phyloP scores from a whole-genome alignment of 768 basidiomycete genomes.

The Phylloporus sp. region DNA sequence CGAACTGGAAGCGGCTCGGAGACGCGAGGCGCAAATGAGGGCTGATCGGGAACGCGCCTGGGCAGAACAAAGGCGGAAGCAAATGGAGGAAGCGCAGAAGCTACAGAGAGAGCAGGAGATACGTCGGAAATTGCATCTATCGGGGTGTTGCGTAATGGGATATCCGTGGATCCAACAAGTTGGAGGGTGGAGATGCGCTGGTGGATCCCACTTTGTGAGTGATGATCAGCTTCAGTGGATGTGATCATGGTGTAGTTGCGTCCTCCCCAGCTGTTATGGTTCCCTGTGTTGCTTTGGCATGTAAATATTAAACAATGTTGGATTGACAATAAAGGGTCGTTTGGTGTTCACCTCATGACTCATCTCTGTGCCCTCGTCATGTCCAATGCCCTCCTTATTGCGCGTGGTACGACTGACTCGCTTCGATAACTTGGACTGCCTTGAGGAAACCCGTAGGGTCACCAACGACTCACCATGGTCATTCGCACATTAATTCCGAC shows the following conservation, averaged over 20 bases:
- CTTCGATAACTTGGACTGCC: too few relatives aligned
- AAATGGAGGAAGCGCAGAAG: slow-evolving; percentile 9
- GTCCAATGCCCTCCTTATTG: too few relatives aligned
- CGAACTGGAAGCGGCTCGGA: slow-evolving; percentile 25
- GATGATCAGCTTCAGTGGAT: slow-evolving; percentile 25
- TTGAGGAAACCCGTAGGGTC: too few relatives aligned
- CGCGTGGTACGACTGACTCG: too few relatives aligned
- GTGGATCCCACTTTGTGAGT: slow-evolving; percentile 41
- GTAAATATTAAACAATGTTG: too few relatives aligned
- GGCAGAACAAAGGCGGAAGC: slow-evolving; percentile 30
- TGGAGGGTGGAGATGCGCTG: slow-evolving; percentile 44
- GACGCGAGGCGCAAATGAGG: slow-evolving; percentile 24
- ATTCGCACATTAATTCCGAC: not conserved
- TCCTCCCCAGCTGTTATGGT: not conserved
- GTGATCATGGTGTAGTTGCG: not conserved
- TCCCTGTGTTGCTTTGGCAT: too few relatives aligned
- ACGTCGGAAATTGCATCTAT: slow-evolving; percentile 39
- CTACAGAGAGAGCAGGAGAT: slow-evolving; percentile 21
- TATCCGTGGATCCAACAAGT: slow-evolving; percentile 41
- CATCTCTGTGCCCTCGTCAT: too few relatives aligned
- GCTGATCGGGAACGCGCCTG: slow-evolving; percentile 24
- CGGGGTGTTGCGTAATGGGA: slow-evolving; percentile 50
- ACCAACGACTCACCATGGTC: too few relatives aligned
- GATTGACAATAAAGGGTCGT: too few relatives aligned
- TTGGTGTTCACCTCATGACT: too few relatives aligned